Evolutionary conservation across 176 grass and related monocot species (phyloP).

Genomic region (Carex littledalei): DNA sequence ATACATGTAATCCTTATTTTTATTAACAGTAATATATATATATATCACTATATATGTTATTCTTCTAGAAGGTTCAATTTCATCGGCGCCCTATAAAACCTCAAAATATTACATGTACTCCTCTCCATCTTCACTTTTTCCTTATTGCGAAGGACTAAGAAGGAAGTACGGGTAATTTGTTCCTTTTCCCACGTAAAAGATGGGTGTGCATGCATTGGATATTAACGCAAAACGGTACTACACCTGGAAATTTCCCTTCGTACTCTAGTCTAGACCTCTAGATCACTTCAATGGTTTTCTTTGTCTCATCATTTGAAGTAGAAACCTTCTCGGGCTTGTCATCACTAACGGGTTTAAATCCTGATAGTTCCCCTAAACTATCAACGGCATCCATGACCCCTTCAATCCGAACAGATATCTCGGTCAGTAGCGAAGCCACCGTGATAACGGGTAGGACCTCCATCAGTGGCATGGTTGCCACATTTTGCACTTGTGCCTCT

Average conservation of each 20-base stretch:
- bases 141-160: neutral
- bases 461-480: slow-evolving; percentile 19
- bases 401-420: slow-evolving; percentile 57
- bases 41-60: slow-evolving; percentile 1
- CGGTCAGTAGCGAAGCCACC: slow-evolving; percentile 48
- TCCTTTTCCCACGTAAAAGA: neutral
- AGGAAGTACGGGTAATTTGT: neutral
- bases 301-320: slow-evolving; percentile 27
- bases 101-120: neutral
- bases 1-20: neutral
- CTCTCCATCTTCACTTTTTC: neutral
- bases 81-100: neutral
- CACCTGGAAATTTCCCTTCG: neutral
- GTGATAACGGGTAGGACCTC: slow-evolving; percentile 60
- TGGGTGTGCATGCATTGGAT: neutral
- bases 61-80: neutral
- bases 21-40: neutral
- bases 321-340: slow-evolving; percentile 43
- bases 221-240: neutral
- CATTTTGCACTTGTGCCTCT: neutral
- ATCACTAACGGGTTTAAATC: slow-evolving; percentile 39
- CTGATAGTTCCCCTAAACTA: slow-evolving; percentile 33
- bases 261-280: neutral
- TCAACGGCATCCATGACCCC: slow-evolving; percentile 52
- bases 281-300: slow-evolving; percentile 21